Conservation (phyloP, 768 basidiomycete species). For the Trametes maxima region DNA sequence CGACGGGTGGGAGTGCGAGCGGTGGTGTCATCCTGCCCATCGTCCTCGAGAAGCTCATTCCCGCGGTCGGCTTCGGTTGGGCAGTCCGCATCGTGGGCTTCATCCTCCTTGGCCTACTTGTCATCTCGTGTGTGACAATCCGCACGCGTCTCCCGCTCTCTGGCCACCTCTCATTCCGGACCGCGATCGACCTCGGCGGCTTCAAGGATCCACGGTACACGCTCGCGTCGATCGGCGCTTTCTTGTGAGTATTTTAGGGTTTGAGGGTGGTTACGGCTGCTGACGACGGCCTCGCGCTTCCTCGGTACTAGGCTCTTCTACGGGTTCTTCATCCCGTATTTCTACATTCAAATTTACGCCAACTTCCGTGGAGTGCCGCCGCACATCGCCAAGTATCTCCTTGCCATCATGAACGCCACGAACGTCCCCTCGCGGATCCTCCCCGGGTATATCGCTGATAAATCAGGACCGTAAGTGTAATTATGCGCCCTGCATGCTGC, state of each 20-base stretch:
- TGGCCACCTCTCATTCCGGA: constrained; percentile 25
- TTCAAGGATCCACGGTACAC: constrained; percentile 31
- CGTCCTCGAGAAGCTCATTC: constrained; percentile 49
- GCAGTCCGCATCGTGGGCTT: constrained; percentile 35
- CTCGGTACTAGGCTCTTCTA: constrained; percentile 30
- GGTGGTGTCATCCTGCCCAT: constrained; percentile 57
- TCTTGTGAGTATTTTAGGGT: constrained; percentile 24
- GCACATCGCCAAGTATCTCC: constrained; percentile 30
- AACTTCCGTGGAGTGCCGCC: constrained; percentile 29
- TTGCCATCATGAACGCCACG: constrained; percentile 36
- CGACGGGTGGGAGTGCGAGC: constrained; percentile 42
- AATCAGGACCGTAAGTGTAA: constrained; percentile 30
- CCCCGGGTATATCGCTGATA: constrained; percentile 36
- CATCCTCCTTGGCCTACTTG: constrained; percentile 30
- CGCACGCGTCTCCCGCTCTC: constrained; percentile 33
- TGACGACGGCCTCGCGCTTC: neutral
- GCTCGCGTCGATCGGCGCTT: constrained; percentile 25
- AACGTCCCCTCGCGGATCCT: constrained; percentile 34
- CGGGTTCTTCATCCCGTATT: constrained; percentile 37
- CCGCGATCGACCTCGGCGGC: constrained; percentile 32
- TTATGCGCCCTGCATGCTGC: neutral
- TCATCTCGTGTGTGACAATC: constrained; percentile 31
- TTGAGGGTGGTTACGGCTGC: neutral
- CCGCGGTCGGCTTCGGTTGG: constrained; percentile 33
- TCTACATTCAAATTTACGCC: constrained; percentile 38